A percentile compares a stretch with the other conserved stretches of the same genome.
Conservation (phyloP, 2,329 filamentous ascomycete genomes). For the Phaeosphaeria sp. region DNA sequence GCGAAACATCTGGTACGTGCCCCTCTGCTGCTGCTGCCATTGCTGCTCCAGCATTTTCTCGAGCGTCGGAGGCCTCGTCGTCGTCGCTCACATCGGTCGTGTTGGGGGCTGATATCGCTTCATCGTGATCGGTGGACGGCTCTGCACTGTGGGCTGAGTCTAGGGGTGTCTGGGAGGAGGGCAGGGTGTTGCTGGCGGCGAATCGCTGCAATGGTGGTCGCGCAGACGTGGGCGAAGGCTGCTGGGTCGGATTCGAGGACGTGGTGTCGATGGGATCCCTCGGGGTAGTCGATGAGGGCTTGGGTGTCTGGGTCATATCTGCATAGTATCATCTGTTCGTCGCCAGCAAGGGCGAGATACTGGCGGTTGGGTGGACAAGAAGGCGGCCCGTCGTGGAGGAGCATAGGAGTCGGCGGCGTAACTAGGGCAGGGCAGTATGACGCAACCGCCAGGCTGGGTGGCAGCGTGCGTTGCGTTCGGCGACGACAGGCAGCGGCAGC, state of each 20-base stretch:
- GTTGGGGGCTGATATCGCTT: constrained; percentile 28
- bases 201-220: constrained; percentile 40
- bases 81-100: constrained; percentile 29
- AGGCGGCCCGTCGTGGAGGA: background rate
- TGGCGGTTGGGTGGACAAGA: background rate
- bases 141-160: constrained; percentile 2
- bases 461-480: background rate
- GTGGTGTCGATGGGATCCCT: constrained; percentile 16
- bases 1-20: constrained; percentile 1
- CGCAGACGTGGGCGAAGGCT: constrained; percentile 14
- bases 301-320: constrained; percentile 11
- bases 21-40: background rate
- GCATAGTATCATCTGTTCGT: constrained; percentile 4
- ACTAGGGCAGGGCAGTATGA: background rate
- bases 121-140: constrained; percentile 14
- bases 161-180: constrained; percentile 9
- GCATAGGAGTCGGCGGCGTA: background rate
- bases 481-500: background rate
- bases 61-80: constrained; percentile 14
- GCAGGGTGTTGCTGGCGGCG: constrained; percentile 21
- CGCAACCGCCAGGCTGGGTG: background rate
- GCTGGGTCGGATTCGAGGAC: constrained; percentile 6
- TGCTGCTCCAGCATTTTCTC: background rate
- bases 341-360: background rate
- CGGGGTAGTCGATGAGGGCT: constrained; percentile 8